phyloP scores from a whole-genome alignment of 768 basidiomycete species.

The Hygrocybe punicea region DNA sequence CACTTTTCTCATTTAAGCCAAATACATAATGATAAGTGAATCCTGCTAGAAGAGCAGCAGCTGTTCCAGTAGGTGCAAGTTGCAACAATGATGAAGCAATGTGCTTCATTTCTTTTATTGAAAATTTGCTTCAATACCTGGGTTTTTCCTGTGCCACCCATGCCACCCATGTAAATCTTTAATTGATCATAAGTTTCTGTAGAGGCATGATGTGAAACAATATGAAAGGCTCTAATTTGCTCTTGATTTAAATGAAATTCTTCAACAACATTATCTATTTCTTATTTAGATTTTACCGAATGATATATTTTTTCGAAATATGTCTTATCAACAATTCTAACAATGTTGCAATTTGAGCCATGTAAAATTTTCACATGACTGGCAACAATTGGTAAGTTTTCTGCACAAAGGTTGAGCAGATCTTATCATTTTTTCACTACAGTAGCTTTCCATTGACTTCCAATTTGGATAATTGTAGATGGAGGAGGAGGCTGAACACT shows the following conservation, averaged over 20 bases:
- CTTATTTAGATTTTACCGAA: constrained; percentile 3
- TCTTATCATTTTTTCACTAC: constrained; percentile 8
- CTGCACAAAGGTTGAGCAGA: constrained; percentile 3
- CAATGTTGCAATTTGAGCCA: constrained; percentile 1
- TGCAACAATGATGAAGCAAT: constrained; percentile 26
- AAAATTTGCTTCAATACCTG: constrained; percentile 31
- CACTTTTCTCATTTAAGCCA: constrained; percentile 1
- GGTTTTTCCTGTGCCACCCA: constrained; percentile 35
- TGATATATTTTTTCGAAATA: constrained; percentile 6
- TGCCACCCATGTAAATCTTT: constrained; percentile 34
- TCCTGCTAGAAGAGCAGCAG: constrained; percentile 23
- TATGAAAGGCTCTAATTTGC: constrained; percentile 30
- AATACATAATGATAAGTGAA: constrained; percentile 26
- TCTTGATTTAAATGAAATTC: constrained; percentile 9
- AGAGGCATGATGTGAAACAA: constrained; percentile 29
- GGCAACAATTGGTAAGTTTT: neutral
- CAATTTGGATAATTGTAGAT: neutral
- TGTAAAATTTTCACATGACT: neutral
- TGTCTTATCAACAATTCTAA: constrained; percentile 24
- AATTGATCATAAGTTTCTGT: constrained; percentile 17
- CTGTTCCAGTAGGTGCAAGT: constrained; percentile 27
- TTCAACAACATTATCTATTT: constrained; percentile 18
- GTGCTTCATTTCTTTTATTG: constrained; percentile 18
- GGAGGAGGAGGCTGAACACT: neutral
- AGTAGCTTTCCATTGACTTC: constrained; percentile 9